Base-by-base conservation (phyloP, 2,329 filamentous ascomycete genomes). In the Fusarium pilosicola region DNA sequence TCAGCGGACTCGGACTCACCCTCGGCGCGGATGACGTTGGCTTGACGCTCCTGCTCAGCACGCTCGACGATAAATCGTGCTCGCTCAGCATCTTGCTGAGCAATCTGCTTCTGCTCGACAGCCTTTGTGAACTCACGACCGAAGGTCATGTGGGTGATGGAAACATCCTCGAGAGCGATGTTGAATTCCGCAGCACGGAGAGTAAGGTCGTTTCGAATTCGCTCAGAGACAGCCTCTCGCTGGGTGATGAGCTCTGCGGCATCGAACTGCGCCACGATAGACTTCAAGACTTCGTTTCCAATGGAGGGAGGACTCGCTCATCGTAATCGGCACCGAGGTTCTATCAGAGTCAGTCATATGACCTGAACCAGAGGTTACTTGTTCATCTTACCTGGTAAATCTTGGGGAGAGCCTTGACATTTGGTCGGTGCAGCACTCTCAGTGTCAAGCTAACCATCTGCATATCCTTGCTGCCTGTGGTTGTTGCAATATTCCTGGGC, bases 71-170 rank as follows among this genome's bases (percentile, higher is more conserved):
- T 97, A 88, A 99, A 99, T 76, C 96, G 91, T 55, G 96, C 96
- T 75, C 96, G 91, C 89, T 99, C 96, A 74, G 96, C 96, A 82
- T 99, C 96, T 86, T 99, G 96, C 87, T 99, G 96, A 63, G 96
- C 96, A 83, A 99, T 99, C 88, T 99, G 96, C 91, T 99, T 99
- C 90, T 99, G 96, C 87, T 99, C 96, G 80, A 99, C 96, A 75
- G 96, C 96, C 84, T 94, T 94, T 70, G 96, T 99, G 88, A 99
- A 99, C 85, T 99, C 96, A 84, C 96, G 96, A 78, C 96, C 96
- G 83, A 99, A 99, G 60, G 96, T 99, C 96, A 99, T 99, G 89
- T 99, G 96, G 71, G 96, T 99, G 85, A 99, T 99, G 81, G 94
- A 97, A 69, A 99, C 96, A 81, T 99, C 96, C 86, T 99, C 96